A percentile compares a stretch with the other conserved stretches of the same genome.
phyloP scores from a whole-genome alignment of 805 yeast species.

The Ogataea degrootiae region DNA sequence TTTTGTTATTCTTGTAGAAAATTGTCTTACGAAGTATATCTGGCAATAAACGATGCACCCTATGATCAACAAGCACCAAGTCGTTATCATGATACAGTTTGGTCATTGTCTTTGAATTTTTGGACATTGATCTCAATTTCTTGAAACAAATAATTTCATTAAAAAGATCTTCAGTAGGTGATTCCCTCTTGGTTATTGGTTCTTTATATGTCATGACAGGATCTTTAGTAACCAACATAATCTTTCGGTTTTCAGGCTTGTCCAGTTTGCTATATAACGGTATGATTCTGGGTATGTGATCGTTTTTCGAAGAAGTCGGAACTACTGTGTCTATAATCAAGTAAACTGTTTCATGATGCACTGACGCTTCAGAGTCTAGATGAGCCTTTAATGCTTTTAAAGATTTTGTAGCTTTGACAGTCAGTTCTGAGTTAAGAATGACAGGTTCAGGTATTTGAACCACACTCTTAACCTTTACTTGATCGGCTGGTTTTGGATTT shows the following conservation, averaged over 20 bases:
- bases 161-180: slow-evolving; percentile 58
- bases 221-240: slow-evolving; percentile 68
- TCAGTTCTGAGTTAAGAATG: slow-evolving; percentile 10
- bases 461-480: neutral
- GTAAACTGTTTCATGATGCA: slow-evolving; percentile 30
- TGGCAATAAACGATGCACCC: slow-evolving; percentile 60
- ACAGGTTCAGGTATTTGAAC: neutral
- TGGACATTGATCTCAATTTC: slow-evolving; percentile 44
- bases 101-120: slow-evolving; percentile 40
- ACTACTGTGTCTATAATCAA: slow-evolving; percentile 45
- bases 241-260: slow-evolving; percentile 42
- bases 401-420: slow-evolving; percentile 20
- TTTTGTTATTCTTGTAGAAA: slow-evolving; percentile 61
- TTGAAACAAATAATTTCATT: slow-evolving; percentile 57
- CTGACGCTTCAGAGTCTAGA: slow-evolving; percentile 15
- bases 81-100: slow-evolving; percentile 59
- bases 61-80: slow-evolving; percentile 61
- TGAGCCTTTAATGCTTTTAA: slow-evolving; percentile 30
- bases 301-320: slow-evolving; percentile 40
- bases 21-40: slow-evolving; percentile 47
- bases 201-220: slow-evolving; percentile 56
- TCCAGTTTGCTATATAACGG: slow-evolving; percentile 52
- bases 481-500: neutral
- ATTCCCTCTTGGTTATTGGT: slow-evolving; percentile 41
- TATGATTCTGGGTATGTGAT: slow-evolving; percentile 52